Base-by-base conservation (phyloP, 2,329 filamentous ascomycete species). In the Whalleya microplaca region DNA sequence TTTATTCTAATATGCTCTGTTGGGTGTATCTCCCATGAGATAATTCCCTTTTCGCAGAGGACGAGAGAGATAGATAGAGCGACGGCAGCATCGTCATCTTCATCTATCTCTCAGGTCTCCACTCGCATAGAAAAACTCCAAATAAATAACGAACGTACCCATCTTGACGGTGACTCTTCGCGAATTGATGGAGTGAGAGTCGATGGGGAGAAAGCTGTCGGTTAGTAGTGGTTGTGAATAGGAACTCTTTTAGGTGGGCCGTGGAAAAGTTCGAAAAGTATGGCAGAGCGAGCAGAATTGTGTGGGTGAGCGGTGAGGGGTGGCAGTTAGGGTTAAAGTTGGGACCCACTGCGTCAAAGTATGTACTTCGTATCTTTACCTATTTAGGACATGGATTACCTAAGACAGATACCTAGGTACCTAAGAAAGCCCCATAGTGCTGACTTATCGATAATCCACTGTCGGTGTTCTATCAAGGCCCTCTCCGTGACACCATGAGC, bases 1-100 rank as follows among this genome's bases (percentile, higher is more conserved):
- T 80, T 75, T 72, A 75, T 79, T 80, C 79, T 77, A 77, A 81
- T 81, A 87, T 88, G 85, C 85, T 88, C 85, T 82, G 56, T 64
- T 50, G 65, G 65, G 66, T 57, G n/a, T 29, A 59, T 58, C 56
- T 63, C 62, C 54, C 58, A 43, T 41, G 58, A 46, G 52, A 63
- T 54, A 48, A 46, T 60, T 58, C 52, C 59, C 54, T 58, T 52
- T 47, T 56, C 57, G 59, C 59, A 59, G 56, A 65, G 47, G 59
- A 58, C 57, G 45, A 55, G 54, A 61, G 53, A 62, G 55, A 53
- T 29, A 40, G 32, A 53, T 21, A 40, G 32, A 47, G 21, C 40
- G 18, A 10, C 41, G 41, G 42, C 45, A 57, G 50, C 27, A 5
- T 32, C 49, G 21, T 52, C 29, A 21, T 10, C 16, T 40, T 44